Evolutionary conservation across 192 early-diverging fungal genomes (phyloP), one percentile per base, ranked within the genome.

Genomic region (Coemansia sp.): DNA sequence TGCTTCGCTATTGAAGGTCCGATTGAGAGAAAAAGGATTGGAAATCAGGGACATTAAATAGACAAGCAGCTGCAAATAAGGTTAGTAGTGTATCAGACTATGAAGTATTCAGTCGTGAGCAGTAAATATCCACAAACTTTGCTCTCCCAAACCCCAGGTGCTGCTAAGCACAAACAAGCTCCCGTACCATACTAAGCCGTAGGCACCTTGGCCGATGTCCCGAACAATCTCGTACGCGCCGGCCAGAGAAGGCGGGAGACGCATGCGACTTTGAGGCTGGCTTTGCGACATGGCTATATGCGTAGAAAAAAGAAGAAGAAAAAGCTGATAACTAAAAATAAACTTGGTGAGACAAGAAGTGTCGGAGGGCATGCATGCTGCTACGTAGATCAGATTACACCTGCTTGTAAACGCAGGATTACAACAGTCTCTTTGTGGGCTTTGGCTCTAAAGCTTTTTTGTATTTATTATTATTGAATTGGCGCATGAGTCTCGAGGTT

Each of bases 151-250:
- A 26, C 4, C 23, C 23, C 23, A 26, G 23, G 23, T 26, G 23
- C 23, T 26, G 23, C 4, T 26, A 26, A 11, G 45, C 11, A 14
- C 11, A 48, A 28, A 11, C 31, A 48, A 14, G 6, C 4, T 37
- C 16, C 55, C 80, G 32, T 82, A 89, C 84, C 87, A 90, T 3
- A 95, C 93, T 34, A 90, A 64, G 17, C 93, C 93, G 66, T 95
- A 95, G 28, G 93, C 91, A 40, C 93, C 93, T 56, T 89, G 85
- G 10, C 93, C 93, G 40, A 95, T 76, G 64, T 95, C 88, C n/a
- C 90, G 74, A 28, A 87, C 70, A 39, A 94, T 76, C 42, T 76
- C 78, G 71, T 93, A 94, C 23, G 80, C 61, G 39, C 64, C 67
- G 41, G 62, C 83, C 16, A 88, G 62, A 20, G 82, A 70, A 34